Percentiles rank a stretch among this genome's conserved stretches.
These are phyloP conservation scores for Entamoeba histolytica DNA, from an alignment of 208 protist species.

Conservation along the genomic window DNA sequence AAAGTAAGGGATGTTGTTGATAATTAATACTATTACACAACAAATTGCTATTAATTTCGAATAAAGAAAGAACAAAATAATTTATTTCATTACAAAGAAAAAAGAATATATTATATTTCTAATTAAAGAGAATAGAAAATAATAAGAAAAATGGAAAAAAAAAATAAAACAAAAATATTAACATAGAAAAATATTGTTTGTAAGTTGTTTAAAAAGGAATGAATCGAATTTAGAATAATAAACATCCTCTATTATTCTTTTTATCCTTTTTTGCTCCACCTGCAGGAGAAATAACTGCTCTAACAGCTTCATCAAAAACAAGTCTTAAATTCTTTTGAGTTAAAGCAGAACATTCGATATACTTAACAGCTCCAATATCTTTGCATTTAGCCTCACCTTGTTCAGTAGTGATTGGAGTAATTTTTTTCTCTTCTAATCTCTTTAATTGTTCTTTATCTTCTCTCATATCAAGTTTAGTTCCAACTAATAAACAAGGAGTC, in stretches of 20 bases:
- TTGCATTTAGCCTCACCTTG: constrained; percentile 37
- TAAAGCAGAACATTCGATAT: constrained; percentile 62
- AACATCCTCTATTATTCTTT: too few relatives aligned
- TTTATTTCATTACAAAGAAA: too few relatives aligned
- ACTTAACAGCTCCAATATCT: constrained; percentile 48
- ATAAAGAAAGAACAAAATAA: too few relatives aligned
- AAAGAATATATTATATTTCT: too few relatives aligned
- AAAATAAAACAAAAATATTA: too few relatives aligned
- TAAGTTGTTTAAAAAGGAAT: too few relatives aligned
- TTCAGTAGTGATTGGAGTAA: constrained; percentile 23
- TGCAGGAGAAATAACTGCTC: constrained; percentile 17
- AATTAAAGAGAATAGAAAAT: too few relatives aligned
- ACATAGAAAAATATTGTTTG: too few relatives aligned
- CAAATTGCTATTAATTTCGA: too few relatives aligned
- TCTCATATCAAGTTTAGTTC: constrained; percentile 40
- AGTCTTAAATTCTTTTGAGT: constrained; percentile 51
- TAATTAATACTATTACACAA: too few relatives aligned
- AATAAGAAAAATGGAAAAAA: too few relatives aligned
- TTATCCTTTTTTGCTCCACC: not conserved
- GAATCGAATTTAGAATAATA: not conserved
- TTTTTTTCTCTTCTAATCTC: not conserved
- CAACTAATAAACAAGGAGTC: constrained; percentile 37
- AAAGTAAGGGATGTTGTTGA: too few relatives aligned
- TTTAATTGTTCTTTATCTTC: constrained; percentile 23
- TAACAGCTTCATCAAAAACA: constrained; percentile 52